Base-by-base conservation (phyloP, 2,329 filamentous ascomycete species). In the Pseudogymnoascus sp. region DNA sequence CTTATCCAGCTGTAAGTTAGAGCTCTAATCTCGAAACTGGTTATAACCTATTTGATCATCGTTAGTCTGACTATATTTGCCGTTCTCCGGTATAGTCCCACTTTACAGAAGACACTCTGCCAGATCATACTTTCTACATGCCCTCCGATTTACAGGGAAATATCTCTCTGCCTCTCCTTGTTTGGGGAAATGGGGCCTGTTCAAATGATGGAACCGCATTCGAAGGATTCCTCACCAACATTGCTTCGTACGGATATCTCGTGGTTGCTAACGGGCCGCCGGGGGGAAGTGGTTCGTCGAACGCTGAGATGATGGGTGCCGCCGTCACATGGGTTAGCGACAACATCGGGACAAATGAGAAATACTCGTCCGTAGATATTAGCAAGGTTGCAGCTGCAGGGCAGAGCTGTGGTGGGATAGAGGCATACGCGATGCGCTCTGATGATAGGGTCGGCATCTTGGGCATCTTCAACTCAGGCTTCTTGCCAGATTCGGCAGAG, bases 361-460 rank as follows among this genome's bases (percentile, higher is more conserved):
- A 63, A 64, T 40, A 40, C 9, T 6, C 37, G 7, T 40, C 37
- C 57, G 61, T 72, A 24, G 68, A 72, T 60, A 57, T 64, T 10
- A 63, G 65, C 4, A 63, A 68, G 39, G 68, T 72, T 62, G 63
- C 65, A 35, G 69, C 67, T 2, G 70, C 70, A 5, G 71, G 71
- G 2, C 66, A 65, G 60, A 70, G 68, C 65, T 72, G 71, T 57
- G 71, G 71, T 60, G 70, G 70, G n/a, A 61, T 68, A 17, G 68
- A 72, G 64, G 71, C 70, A 1, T 71, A 71, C 61, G 65, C 50
- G 33, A 50, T 61, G 59, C 63, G 37, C 61, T 61, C 62, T 24
- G 69, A 70, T 60, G 54, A 57, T 33, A 62, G 69, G 29, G 68
- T 40, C 37, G 17, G 37, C 37, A 6, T 40, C 37, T 65, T 69